These are phyloP conservation scores for Inga leiocalycina DNA, from an alignment of 306 rosid species.

Conservation along the genomic window DNA sequence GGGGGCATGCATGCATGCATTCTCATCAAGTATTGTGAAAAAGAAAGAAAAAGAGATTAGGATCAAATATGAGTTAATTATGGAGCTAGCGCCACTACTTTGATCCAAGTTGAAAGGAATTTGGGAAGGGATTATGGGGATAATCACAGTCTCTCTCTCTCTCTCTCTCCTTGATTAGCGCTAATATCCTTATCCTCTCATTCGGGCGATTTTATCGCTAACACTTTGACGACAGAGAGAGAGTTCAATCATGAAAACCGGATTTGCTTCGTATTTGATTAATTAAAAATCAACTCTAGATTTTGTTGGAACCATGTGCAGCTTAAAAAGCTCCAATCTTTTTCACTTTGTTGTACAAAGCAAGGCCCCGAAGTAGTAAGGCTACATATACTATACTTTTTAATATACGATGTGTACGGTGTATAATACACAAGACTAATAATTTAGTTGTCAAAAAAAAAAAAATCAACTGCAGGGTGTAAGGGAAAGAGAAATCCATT, in stretches of 20 bases:
- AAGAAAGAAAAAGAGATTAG: too few species aligned
- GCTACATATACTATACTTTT: too few species aligned
- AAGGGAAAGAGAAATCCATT: not conserved
- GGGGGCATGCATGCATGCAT: not conserved
- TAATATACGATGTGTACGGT: too few species aligned
- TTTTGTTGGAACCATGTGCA: not conserved
- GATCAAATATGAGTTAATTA: not conserved
- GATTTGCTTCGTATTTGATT: not conserved
- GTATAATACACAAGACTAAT: not conserved
- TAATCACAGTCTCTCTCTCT: not conserved
- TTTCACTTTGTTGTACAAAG: not conserved
- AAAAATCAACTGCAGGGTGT: not conserved
- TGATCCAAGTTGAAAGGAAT: not conserved
- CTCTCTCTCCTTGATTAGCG: not conserved
- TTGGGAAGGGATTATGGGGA: not conserved
- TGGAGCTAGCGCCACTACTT: not conserved
- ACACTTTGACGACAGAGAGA: not conserved
- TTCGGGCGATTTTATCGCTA: constrained; percentile 14
- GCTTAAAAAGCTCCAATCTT: not conserved
- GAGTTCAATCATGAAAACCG: constrained; percentile 8
- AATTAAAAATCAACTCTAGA: too few species aligned
- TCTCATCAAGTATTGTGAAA: not conserved
- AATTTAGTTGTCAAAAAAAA: not conserved
- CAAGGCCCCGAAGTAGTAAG: not conserved
- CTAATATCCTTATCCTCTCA: not conserved